phyloP scores from a whole-genome alignment of 108 stramenopile genomes.

The Nitzschia sp. region DNA sequence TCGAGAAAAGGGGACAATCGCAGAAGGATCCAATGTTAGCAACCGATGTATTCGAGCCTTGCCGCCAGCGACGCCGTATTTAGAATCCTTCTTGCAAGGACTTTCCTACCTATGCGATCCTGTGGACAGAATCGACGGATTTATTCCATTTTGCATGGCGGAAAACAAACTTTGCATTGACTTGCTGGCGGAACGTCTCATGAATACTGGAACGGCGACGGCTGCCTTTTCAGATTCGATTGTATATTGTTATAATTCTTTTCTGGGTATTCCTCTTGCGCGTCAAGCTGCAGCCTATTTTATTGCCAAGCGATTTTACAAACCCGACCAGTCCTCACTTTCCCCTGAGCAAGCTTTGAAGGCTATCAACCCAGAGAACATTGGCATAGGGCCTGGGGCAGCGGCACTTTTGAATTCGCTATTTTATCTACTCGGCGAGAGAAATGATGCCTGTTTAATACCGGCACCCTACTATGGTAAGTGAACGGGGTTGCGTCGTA shows the following conservation, averaged over 20 bases:
- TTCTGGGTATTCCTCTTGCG: slow-evolving; percentile 71
- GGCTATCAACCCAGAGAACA: slow-evolving; percentile 60
- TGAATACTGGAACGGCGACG: slow-evolving; percentile 62
- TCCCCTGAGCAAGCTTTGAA: slow-evolving; percentile 57
- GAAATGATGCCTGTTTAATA: slow-evolving; percentile 87
- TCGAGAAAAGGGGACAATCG: background rate
- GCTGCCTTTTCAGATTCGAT: slow-evolving; percentile 73
- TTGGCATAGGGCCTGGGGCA: slow-evolving; percentile 75
- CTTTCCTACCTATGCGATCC: slow-evolving; percentile 73
- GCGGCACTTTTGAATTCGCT: slow-evolving; percentile 64
- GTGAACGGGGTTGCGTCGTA: background rate
- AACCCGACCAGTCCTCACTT: slow-evolving; percentile 27
- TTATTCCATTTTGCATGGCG: slow-evolving; percentile 75
- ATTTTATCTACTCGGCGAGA: slow-evolving; percentile 70
- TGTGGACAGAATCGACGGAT: slow-evolving; percentile 55
- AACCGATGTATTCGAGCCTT: slow-evolving; percentile 36
- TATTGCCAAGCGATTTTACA: slow-evolving; percentile 62
- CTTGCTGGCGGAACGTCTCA: slow-evolving; percentile 63
- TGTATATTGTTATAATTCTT: slow-evolving; percentile 80
- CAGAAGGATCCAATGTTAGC: slow-evolving; percentile 11
- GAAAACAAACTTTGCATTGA: slow-evolving; percentile 86
- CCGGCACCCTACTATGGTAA: slow-evolving; percentile 91
- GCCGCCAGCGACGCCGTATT: slow-evolving; percentile 55
- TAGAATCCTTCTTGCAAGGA: slow-evolving; percentile 53
- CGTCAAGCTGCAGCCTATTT: slow-evolving; percentile 86